Conservation (phyloP, 1,139 yeast genomes). For the Pichia sp. region DNA sequence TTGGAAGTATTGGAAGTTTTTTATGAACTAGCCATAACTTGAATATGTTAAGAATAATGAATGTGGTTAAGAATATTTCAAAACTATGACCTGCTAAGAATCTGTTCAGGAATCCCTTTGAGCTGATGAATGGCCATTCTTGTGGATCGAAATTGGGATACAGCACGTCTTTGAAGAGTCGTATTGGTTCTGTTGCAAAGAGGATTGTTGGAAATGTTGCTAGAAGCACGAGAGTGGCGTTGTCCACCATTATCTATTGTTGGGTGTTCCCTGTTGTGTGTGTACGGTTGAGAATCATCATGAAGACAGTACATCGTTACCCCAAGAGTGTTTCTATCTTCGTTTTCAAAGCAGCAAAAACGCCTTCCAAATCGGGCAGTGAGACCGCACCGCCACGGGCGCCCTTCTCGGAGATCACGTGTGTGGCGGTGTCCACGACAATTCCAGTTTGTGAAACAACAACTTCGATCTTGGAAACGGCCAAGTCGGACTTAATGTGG, state of each 20-base stretch:
- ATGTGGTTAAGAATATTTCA: conserved; percentile 17
- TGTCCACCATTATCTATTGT: neutral
- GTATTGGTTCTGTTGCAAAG: conserved; percentile 6
- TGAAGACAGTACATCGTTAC: neutral
- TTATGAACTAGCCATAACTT: conserved; percentile 8
- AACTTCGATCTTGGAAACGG: conserved; percentile 1
- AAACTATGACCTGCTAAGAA: conserved; percentile 31
- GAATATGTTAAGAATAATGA: conserved; percentile 2
- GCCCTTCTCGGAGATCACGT: neutral
- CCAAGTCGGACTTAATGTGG: neutral
- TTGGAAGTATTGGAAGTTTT: conserved; percentile 5
- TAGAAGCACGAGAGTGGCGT: no score
- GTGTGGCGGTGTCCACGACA: neutral
- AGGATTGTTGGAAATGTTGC: conserved; percentile 8
- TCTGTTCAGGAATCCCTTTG: conserved; percentile 27
- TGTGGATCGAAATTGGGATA: conserved; percentile 18
- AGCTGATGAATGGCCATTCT: conserved; percentile 19
- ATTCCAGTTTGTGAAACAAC: neutral
- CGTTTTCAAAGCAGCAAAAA: neutral
- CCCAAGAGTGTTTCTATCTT: neutral
- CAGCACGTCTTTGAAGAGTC: conserved; percentile 13
- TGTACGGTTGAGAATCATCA: no score
- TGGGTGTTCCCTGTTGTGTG: neutral
- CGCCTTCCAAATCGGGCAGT: neutral
- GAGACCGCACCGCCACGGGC: neutral